phyloP scores from a whole-genome alignment of 331 rosid species.

The Ulmus americana region DNA sequence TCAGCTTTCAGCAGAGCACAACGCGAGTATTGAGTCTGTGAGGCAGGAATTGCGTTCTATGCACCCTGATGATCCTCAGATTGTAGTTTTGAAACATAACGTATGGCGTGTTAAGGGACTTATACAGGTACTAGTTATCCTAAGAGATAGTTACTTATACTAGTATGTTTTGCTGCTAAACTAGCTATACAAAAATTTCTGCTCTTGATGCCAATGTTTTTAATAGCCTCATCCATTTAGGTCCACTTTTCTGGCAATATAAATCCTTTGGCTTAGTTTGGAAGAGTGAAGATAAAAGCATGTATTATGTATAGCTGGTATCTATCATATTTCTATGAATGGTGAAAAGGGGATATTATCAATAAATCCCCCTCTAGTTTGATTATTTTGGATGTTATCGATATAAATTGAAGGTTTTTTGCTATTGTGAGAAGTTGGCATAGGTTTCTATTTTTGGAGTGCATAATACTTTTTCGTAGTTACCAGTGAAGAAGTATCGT shows the following conservation, averaged over 20 bases:
- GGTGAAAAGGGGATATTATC: not conserved
- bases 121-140: conserved; percentile 55
- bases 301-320: not conserved
- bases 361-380: no score
- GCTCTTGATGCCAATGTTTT: not conserved
- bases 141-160: conserved; percentile 1
- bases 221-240: not conserved
- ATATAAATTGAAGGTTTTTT: no score
- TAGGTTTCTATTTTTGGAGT: no score
- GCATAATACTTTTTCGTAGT: no score
- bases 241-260: not conserved
- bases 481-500: no score
- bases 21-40: conserved; percentile 67
- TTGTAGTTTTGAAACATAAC: conserved; percentile 88
- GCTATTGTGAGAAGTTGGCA: no score
- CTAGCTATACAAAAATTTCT: no score
- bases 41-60: conserved; percentile 82
- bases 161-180: conserved; percentile 10
- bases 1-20: conserved; percentile 82
- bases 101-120: conserved; percentile 97
- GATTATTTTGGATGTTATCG: no score
- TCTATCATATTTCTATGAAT: not conserved
- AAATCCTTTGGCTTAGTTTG: not conserved
- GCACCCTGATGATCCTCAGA: conserved; percentile 82
- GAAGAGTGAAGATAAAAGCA: conserved; percentile 1